Conservation (phyloP, 2,329 filamentous ascomycete species). For the Bretziella fagacearum region DNA sequence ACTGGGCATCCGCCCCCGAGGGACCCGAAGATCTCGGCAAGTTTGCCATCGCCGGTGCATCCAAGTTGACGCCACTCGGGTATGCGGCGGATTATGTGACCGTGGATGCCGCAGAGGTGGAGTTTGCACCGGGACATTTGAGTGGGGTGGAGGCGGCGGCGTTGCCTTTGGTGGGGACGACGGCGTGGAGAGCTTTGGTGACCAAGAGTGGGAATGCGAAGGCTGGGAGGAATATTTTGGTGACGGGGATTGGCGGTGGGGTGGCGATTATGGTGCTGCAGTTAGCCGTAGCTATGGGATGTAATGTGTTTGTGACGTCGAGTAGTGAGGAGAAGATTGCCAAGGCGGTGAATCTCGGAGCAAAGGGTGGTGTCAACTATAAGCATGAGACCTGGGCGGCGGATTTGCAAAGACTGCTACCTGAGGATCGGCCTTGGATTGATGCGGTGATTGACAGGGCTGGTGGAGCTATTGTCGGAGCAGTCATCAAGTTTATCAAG, state of each 20-base stretch:
- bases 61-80: conserved; percentile 42
- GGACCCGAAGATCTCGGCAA: conserved; percentile 51
- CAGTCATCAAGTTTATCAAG: conserved; percentile 53
- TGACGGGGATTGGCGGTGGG: conserved; percentile 87
- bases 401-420: conserved; percentile 46
- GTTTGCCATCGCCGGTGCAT: conserved; percentile 54
- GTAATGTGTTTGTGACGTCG: conserved; percentile 68
- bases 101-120: conserved; percentile 55
- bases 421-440: conserved; percentile 47
- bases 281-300: conserved; percentile 59
- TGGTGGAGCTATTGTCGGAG: conserved; percentile 65
- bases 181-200: conserved; percentile 72
- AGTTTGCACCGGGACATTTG: conserved; percentile 58
- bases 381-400: conserved; percentile 67
- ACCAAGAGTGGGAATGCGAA: conserved; percentile 53
- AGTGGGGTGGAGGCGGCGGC: conserved; percentile 61
- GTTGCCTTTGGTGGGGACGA: conserved; percentile 69
- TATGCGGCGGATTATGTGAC: conserved; percentile 58
- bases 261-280: conserved; percentile 69
- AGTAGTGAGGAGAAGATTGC: conserved; percentile 59
- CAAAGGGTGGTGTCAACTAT: conserved; percentile 68
- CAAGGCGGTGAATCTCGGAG: conserved; percentile 54
- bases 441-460: conserved; percentile 86
- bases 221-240: conserved; percentile 54
- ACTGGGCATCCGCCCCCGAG: conserved; percentile 54